Percentiles rank a stretch among this genome's conserved stretches.
phyloP scores from a whole-genome alignment of 73 alveolate genomes.

The Effrenium voratum region DNA sequence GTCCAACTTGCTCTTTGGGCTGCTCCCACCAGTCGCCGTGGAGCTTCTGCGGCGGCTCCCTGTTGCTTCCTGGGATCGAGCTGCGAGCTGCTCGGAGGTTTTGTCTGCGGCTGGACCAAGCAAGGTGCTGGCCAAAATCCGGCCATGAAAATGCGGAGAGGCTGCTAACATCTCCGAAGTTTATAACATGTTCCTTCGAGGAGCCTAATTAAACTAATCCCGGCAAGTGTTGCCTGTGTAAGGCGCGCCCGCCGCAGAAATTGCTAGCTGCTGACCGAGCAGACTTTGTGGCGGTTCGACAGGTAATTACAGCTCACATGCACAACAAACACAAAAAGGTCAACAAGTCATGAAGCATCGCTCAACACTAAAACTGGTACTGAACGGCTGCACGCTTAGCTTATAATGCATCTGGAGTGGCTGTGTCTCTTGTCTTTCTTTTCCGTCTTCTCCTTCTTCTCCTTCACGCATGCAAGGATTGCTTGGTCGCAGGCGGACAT shows the following conservation, averaged over 20 bases:
- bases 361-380: background rate
- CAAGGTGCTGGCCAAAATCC: background rate
- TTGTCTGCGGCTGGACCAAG: background rate
- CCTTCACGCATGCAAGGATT: background rate
- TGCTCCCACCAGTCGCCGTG: background rate
- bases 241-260: no score
- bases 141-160: background rate
- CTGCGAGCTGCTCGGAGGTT: background rate
- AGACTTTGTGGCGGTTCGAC: background rate
- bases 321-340: background rate
- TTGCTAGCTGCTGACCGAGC: background rate
- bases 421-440: slow-evolving; percentile 36
- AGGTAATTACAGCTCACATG: background rate
- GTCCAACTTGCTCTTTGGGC: slow-evolving; percentile 72
- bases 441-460: slow-evolving; percentile 34
- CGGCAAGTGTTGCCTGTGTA: no score
- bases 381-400: background rate
- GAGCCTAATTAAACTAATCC: no score
- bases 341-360: background rate
- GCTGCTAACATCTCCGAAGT: background rate
- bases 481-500: background rate
- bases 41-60: background rate
- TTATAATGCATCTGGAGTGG: no score
- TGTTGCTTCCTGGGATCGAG: background rate
- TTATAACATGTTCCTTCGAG: background rate